Evolutionary conservation across 2,329 filamentous ascomycete genomes (phyloP).

Genomic region (Hymenoscyphus scutula): DNA sequence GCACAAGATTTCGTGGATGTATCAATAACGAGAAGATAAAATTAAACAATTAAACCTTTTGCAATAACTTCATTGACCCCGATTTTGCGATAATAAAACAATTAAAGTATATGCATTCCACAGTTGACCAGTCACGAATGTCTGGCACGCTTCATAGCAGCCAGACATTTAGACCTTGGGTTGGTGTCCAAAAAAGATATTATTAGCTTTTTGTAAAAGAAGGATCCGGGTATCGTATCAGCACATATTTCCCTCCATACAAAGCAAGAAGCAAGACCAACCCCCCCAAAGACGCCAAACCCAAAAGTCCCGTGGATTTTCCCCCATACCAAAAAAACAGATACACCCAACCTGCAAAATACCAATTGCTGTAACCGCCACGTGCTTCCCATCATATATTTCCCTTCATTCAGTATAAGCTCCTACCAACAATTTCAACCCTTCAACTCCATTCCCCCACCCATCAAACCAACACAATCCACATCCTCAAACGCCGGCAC

Average conservation of each 20-base stretch:
- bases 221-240: background rate
- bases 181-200: background rate
- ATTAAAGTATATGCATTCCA: too few species aligned
- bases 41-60: too few species aligned
- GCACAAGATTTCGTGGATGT: too few species aligned
- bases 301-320: background rate
- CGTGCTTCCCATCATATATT: background rate
- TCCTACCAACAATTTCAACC: background rate
- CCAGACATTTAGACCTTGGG: background rate
- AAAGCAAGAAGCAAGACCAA: background rate
- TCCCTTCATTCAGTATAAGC: background rate
- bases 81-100: too few species aligned
- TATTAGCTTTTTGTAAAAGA: background rate
- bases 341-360: background rate
- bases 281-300: background rate
- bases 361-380: background rate
- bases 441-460: conserved; percentile 8
- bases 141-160: too few species aligned
- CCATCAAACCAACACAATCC: conserved; percentile 11
- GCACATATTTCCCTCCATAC: background rate
- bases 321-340: background rate
- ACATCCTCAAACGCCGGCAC: conserved; percentile 11
- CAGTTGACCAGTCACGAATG: too few species aligned
- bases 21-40: too few species aligned
- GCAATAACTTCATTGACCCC: too few species aligned